Evolutionary conservation across 2,329 filamentous ascomycete genomes (phyloP).

Genomic region (Dothidotthia symphoricarpi): DNA sequence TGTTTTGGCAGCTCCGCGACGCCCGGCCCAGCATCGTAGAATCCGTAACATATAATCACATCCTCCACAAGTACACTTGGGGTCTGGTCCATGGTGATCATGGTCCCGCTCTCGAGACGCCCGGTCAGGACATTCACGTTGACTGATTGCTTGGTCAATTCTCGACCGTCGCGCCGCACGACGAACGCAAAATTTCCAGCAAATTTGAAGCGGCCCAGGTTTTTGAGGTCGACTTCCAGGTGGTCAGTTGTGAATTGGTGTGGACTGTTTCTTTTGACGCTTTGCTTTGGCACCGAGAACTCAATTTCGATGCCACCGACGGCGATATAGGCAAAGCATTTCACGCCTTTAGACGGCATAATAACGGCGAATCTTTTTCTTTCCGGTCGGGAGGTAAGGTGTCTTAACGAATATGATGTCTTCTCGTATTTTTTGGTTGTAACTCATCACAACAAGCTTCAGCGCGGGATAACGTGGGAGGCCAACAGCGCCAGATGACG

Average conservation of each 20-base stretch:
- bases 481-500: too few species aligned
- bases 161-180: conserved; percentile 39
- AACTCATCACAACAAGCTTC: too few species aligned
- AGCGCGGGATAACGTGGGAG: too few species aligned
- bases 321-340: conserved; percentile 35
- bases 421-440: too few species aligned
- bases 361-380: background rate
- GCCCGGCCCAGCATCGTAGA: conserved; percentile 52
- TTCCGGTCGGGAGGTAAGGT: too few species aligned
- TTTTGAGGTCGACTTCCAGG: conserved; percentile 49
- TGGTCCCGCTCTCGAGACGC: conserved; percentile 43
- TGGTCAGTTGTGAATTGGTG: conserved; percentile 43
- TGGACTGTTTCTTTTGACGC: conserved; percentile 32
- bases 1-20: conserved; percentile 44
- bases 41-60: conserved; percentile 48
- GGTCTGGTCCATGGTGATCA: conserved; percentile 34
- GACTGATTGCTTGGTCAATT: conserved; percentile 47
- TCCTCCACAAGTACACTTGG: conserved; percentile 33
- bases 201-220: conserved; percentile 48
- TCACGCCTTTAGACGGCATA: conserved; percentile 40
- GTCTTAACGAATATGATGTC: too few species aligned
- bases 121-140: conserved; percentile 51
- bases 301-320: conserved; percentile 46
- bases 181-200: conserved; percentile 48
- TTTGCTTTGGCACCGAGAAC: conserved; percentile 45